Evolutionary conservation across 1,284 basidiomycete genomes (phyloP), one percentile per base, ranked within the genome.

Genomic region (Phylloboletellus chloephorus): DNA sequence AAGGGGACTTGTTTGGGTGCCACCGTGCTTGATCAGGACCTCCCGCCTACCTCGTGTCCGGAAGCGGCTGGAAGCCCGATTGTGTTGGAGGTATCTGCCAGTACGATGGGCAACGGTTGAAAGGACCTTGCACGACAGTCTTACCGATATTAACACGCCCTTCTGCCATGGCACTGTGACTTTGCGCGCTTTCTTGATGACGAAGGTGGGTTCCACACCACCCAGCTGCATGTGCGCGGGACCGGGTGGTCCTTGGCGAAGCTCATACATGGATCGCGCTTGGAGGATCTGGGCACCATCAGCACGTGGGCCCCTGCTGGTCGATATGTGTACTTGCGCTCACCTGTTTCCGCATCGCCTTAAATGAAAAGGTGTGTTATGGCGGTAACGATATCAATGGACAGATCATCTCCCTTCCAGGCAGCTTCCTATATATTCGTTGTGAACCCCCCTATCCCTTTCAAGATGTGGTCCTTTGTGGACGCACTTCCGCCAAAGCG

Each of bases 331-430:
- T 34, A 29, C 39, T 36, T 32, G 25, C 8, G 5, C 44, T 40
- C 39, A 54, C 59, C 43, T 45, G 54, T 36, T 31, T 37, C 36
- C 45, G 47, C 54, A 60, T 56, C 47, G 25, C 26, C 26, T 26
- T 22, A 41, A 29, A 60, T 60, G 54, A 61, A 58, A 50, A 48
- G 47, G 55, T 40, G 48, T 45, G 57, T 47, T 50, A 35, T 42
- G 49, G 49, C 12, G 41, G 46, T 43, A 41, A 44, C 29, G 21
- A 24, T 45, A 43, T 43, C 48, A 37, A 37, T 35, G 54, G 39
- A 21, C 23, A 30, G 43, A 44, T 41, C 33, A 42, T 39, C 47
- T 36, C 21, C 17, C 25, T 30, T 41, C 28, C 38, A 33, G 34
- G 13, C 24, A 13, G 36, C 34, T 20, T 7, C 31, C n/a, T 50